A percentile compares a stretch with the other conserved stretches of the same genome.
These are phyloP conservation scores for Crithidia bombi DNA, from an alignment of 208 protist species.

Conservation along the genomic window DNA sequence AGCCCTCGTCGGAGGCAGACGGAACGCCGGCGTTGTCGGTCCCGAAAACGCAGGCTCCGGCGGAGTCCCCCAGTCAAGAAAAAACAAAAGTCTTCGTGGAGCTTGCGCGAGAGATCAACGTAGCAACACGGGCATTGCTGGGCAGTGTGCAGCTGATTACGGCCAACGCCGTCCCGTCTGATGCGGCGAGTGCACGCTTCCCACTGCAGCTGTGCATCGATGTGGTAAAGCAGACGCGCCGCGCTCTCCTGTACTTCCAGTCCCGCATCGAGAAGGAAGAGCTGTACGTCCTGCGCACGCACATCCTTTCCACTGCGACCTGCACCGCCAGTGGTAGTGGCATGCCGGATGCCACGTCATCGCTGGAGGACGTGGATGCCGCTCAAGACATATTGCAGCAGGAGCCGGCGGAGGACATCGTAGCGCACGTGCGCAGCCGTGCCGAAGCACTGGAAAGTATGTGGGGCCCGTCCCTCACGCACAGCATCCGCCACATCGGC, in stretches of 20 bases:
- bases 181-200: conserved; percentile 61
- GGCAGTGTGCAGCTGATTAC: conserved; percentile 60
- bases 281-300: conserved; percentile 13
- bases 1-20: background rate
- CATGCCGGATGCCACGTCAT: background rate
- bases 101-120: conserved; percentile 58
- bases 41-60: background rate
- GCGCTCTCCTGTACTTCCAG: conserved; percentile 56
- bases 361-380: conserved; percentile 12
- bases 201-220: conserved; percentile 72
- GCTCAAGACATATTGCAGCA: conserved; percentile 13
- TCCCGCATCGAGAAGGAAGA: conserved; percentile 45
- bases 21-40: background rate
- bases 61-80: background rate
- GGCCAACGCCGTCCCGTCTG: conserved; percentile 46
- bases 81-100: conserved; percentile 35
- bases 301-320: conserved; percentile 3
- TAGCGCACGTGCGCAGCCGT: conserved; percentile 30
- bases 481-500: conserved; percentile 54
- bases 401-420: conserved; percentile 25
- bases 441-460: conserved; percentile 37
- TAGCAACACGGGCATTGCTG: conserved; percentile 55
- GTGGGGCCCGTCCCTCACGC: conserved; percentile 65
- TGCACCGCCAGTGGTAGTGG: background rate
- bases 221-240: conserved; percentile 69